phyloP scores from a whole-genome alignment of 2,329 filamentous ascomycete genomes.

The Aspergillus viridinutans region DNA sequence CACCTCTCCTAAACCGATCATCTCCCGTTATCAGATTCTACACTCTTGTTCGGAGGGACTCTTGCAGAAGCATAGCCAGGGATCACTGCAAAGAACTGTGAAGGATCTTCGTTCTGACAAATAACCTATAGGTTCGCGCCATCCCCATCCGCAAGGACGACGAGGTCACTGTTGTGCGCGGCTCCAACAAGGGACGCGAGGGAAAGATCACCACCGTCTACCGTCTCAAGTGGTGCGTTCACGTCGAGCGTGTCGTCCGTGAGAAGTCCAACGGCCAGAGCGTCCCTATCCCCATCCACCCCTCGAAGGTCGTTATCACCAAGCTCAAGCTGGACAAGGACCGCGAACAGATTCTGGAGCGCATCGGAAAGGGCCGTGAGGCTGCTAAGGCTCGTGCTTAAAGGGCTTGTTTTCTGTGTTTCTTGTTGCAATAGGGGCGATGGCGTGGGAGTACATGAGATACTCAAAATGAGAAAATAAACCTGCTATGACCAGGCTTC shows the following conservation, averaged over 20 bases:
- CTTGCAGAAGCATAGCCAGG: background rate
- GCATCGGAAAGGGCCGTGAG: constrained; percentile 43
- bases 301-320: constrained; percentile 96
- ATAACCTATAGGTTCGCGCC: constrained; percentile 67
- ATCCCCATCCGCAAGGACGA: constrained; percentile 98
- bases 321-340: constrained; percentile 84
- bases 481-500: constrained; percentile 15
- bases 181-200: constrained; percentile 94
- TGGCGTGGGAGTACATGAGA: constrained; percentile 14
- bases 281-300: constrained; percentile 89
- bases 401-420: constrained; percentile 3
- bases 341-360: constrained; percentile 46
- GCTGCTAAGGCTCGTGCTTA: constrained; percentile 4
- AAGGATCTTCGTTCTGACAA: constrained; percentile 1
- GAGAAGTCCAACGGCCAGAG: constrained; percentile 97
- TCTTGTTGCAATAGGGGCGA: constrained; percentile 14
- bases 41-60: background rate
- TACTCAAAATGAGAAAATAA: constrained; percentile 17
- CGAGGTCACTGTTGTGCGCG: constrained; percentile 88
- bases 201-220: constrained; percentile 98
- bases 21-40: background rate
- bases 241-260: constrained; percentile 92
- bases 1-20: constrained; percentile 2
- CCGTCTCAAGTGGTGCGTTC: constrained; percentile 95
- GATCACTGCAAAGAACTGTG: background rate